Base-by-base conservation (phyloP, 345 rosid species). In the Citrus unshiu region DNA sequence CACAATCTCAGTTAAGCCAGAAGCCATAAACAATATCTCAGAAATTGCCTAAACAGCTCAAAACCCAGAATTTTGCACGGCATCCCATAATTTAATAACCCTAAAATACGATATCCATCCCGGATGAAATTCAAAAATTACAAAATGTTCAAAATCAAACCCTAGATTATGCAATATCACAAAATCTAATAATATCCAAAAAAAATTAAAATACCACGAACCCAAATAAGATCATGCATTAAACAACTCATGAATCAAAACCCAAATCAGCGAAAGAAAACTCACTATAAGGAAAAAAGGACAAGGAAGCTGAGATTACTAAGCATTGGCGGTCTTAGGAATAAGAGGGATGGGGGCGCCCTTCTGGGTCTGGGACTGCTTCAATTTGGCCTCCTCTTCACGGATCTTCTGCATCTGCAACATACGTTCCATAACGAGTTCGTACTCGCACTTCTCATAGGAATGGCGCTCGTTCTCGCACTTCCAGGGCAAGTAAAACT, bases 361-460 rank as follows among this genome's bases (percentile, higher is more conserved):
- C 74, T 60, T 49, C 1, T 86, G 87, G 14, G 74, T 72, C 77
- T 82, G 77, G 30, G 81, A 37, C 83, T 88, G 91, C 83, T 91
- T 91, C 61, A 85, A 82, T 77, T 84, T 86, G 79, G 92, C 91
- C 85, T 94, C 90, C 80, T 89, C 82, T 66, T 93, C 91, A 40
- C 96, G 97, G 88, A 97, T 97, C 95, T 93, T 94, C 90, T 94
- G 94, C 99, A 97, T 94, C 93, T 90, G 84, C 32, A 94, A 93
- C 98, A 97, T 97, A 43, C 99, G 83, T 88, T 94, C 98, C 98
- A 93, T 97, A 61, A 97, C 96, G 49, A 97, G 98, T 88, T 97
- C 98, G 91, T 94, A 97, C 75, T 89, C 95, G 75, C 99, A 97
- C 91, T 97, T 94, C 90, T 97, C 98, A 77, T 97, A 97, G 77